A percentile compares a stretch with the other conserved stretches of the same genome.
phyloP scores from a whole-genome alignment of 106 monocot species.

The Apostasia ramifera region DNA sequence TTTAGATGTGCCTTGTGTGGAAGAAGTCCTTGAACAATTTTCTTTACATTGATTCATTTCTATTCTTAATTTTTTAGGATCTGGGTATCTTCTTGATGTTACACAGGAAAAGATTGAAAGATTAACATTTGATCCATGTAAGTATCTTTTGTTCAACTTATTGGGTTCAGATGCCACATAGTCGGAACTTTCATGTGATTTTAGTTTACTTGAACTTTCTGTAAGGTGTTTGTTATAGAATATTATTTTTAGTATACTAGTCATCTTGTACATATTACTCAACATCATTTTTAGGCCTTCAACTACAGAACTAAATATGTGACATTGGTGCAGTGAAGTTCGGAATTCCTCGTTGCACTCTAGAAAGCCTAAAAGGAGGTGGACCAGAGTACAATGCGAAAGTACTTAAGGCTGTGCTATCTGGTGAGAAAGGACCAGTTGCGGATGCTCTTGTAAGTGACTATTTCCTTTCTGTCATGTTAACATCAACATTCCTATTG shows the following conservation, averaged over 20 bases:
- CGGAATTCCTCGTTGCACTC: slow-evolving; percentile 84
- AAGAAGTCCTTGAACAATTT: not conserved
- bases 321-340: slow-evolving; percentile 61
- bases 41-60: not conserved
- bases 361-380: slow-evolving; percentile 69
- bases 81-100: slow-evolving; percentile 90
- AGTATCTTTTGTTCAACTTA: slow-evolving; percentile 10
- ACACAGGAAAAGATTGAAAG: slow-evolving; percentile 59
- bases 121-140: slow-evolving; percentile 76
- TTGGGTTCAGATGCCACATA: not conserved
- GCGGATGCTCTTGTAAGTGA: slow-evolving; percentile 80
- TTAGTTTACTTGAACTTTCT: not conserved
- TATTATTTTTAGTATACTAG: not conserved
- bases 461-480: not conserved
- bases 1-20: not conserved
- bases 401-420: slow-evolving; percentile 68
- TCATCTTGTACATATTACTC: not conserved
- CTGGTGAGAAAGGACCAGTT: slow-evolving; percentile 70
- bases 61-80: slow-evolving; percentile 31
- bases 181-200: not conserved
- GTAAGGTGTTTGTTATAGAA: not conserved
- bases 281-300: not conserved
- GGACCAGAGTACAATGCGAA: slow-evolving; percentile 75
- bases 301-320: not conserved
- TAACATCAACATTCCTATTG: not conserved